These are phyloP conservation scores for Mycena belliarum DNA, from an alignment of 768 basidiomycete species.

Conservation along the genomic window DNA sequence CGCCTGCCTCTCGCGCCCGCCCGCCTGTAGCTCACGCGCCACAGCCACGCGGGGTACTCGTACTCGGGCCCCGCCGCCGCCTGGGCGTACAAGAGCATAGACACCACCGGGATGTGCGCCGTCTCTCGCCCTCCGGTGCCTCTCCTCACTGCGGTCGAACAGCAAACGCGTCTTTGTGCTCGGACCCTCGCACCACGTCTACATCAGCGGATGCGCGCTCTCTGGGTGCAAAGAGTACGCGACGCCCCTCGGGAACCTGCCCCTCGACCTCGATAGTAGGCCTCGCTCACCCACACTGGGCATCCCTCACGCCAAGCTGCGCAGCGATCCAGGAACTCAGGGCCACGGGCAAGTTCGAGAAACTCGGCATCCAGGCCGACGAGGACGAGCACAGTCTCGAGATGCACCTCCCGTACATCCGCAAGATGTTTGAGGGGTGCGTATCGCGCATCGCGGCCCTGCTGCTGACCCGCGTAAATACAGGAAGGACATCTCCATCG, in stretches of 20 bases:
- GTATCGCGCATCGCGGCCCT: background rate
- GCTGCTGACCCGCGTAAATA: background rate
- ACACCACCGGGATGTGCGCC: slow-evolving; percentile 76
- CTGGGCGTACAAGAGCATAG: slow-evolving; percentile 93
- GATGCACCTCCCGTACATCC: slow-evolving; percentile 93
- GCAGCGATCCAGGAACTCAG: slow-evolving; percentile 69
- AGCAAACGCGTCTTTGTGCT: slow-evolving; percentile 94
- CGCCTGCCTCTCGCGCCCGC: slow-evolving; percentile 31
- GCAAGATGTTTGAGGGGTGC: slow-evolving; percentile 77
- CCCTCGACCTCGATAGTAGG: slow-evolving; percentile 79
- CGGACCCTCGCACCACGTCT: slow-evolving; percentile 93
- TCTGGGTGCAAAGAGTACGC: slow-evolving; percentile 75
- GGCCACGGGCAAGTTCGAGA: slow-evolving; percentile 66
- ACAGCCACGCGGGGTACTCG: slow-evolving; percentile 92
- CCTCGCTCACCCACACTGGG: background rate
- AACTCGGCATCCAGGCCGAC: slow-evolving; percentile 68
- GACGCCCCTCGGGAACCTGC: slow-evolving; percentile 84
- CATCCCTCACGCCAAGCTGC: background rate
- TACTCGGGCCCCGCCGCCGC: slow-evolving; percentile 95
- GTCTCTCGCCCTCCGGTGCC: slow-evolving; percentile 9
- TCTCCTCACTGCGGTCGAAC: slow-evolving; percentile 5
- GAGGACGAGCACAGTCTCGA: slow-evolving; percentile 97
- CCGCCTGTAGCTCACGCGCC: background rate
- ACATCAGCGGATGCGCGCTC: slow-evolving; percentile 85
- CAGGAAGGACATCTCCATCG: slow-evolving; percentile 76